These are phyloP conservation scores for Triadica sebifera DNA, from an alignment of 345 rosid species.

Conservation along the genomic window DNA sequence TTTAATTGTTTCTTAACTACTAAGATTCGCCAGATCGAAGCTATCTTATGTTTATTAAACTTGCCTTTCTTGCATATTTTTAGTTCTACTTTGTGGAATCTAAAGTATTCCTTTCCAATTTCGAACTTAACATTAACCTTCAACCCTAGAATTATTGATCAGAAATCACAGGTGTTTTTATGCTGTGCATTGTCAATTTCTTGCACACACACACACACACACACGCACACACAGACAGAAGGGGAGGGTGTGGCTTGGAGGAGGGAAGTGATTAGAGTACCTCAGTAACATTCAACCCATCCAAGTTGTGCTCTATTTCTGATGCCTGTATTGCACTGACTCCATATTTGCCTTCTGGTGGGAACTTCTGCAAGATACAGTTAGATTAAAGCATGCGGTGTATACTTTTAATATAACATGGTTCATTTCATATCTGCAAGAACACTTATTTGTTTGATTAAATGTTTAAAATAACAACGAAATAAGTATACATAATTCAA, in stretches of 20 bases:
- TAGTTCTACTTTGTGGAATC: neutral
- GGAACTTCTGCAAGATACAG: conserved; percentile 43
- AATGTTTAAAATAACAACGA: neutral
- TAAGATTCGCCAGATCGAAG: neutral
- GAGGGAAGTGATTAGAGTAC: conserved; percentile 16
- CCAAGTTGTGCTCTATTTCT: conserved; percentile 44
- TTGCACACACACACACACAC: too few species aligned
- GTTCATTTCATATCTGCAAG: neutral
- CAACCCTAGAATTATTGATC: neutral
- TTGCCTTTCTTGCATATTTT: conserved; percentile 1
- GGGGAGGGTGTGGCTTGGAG: neutral
- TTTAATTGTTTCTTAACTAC: neutral
- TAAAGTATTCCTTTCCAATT: neutral
- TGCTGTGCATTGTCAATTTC: neutral
- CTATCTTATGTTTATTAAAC: neutral
- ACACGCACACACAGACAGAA: neutral
- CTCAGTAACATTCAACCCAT: conserved; percentile 39
- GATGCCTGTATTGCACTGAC: conserved; percentile 36
- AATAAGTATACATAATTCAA: neutral
- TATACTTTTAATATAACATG: neutral
- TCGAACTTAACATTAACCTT: neutral
- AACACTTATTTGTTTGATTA: neutral
- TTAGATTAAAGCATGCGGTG: neutral
- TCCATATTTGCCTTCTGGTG: conserved; percentile 41
- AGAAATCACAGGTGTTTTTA: neutral